phyloP scores from a whole-genome alignment of 176 grass and related monocot genomes.

The Puccinellia tenuiflora region DNA sequence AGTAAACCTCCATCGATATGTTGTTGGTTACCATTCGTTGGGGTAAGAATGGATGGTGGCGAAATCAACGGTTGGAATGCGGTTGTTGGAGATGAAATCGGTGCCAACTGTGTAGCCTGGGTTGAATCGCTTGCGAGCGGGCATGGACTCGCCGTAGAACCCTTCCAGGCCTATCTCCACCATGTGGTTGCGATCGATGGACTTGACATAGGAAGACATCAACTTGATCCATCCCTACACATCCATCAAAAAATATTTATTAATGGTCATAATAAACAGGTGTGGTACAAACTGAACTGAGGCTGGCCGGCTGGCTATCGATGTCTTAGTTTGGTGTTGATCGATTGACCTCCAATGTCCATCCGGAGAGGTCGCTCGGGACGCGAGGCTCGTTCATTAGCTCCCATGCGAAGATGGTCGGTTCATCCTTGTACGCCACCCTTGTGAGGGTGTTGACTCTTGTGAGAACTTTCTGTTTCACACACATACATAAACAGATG shows the following conservation, averaged over 20 bases:
- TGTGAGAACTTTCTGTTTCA: conserved; percentile 38
- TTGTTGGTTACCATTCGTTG: background rate
- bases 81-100: too few species aligned
- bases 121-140: too few species aligned
- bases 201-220: conserved; percentile 68
- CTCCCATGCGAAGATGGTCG: conserved; percentile 78
- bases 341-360: conserved; percentile 36
- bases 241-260: background rate
- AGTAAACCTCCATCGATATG: too few species aligned
- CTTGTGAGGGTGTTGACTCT: conserved; percentile 58
- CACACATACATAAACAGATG: background rate
- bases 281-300: background rate
- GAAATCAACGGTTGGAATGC: too few species aligned
- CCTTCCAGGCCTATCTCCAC: too few species aligned
- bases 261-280: background rate
- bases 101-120: too few species aligned
- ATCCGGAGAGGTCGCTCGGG: conserved; percentile 54
- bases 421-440: conserved; percentile 71
- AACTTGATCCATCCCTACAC: conserved; percentile 52
- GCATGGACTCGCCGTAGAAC: too few species aligned
- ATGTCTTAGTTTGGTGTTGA: background rate
- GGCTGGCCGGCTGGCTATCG: too few species aligned
- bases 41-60: too few species aligned
- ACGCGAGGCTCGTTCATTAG: conserved; percentile 79
- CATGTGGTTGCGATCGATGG: conserved; percentile 54